Percentiles rank a stretch among this genome's conserved stretches.
Evolutionary conservation across 1,139 yeast species (phyloP).

Genomic region (Pichia sp.): DNA sequence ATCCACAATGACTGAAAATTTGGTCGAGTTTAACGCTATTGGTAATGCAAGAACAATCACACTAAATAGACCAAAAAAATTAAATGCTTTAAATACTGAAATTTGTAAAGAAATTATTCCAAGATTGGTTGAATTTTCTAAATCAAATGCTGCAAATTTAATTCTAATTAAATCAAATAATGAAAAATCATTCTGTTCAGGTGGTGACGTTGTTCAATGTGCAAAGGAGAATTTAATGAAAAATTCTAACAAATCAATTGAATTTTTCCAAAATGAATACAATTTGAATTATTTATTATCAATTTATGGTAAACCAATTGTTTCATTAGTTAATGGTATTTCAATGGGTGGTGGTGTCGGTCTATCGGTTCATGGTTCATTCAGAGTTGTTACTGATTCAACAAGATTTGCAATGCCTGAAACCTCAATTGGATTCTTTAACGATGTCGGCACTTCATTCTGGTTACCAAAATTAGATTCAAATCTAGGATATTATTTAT

Average conservation of each 20-base stretch:
- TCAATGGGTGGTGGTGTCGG: slow-evolving; percentile 99
- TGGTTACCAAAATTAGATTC: slow-evolving; percentile 81
- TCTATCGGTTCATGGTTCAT: slow-evolving; percentile 84
- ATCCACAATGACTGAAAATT: slow-evolving; percentile 15
- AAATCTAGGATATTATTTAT: slow-evolving; percentile 76
- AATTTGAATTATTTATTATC: slow-evolving; percentile 73
- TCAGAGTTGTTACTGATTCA: slow-evolving; percentile 84
- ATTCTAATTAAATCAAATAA: slow-evolving; percentile 67
- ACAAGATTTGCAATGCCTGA: slow-evolving; percentile 97
- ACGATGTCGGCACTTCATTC: slow-evolving; percentile 92
- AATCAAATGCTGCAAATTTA: slow-evolving; percentile 57
- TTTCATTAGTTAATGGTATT: slow-evolving; percentile 83
- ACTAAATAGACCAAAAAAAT: slow-evolving; percentile 73
- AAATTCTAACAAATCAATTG: slow-evolving; percentile 48
- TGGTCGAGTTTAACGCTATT: slow-evolving; percentile 57
- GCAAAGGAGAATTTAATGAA: slow-evolving; percentile 46
- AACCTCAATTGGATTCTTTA: slow-evolving; percentile 93
- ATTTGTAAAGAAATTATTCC: slow-evolving; percentile 77
- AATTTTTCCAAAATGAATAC: slow-evolving; percentile 77
- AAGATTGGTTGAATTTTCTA: slow-evolving; percentile 68
- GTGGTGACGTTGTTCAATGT: slow-evolving; percentile 88
- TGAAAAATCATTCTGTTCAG: slow-evolving; percentile 68
- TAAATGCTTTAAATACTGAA: slow-evolving; percentile 75
- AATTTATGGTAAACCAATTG: slow-evolving; percentile 77
- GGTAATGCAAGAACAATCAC: slow-evolving; percentile 70